These are phyloP conservation scores for Serendipita vermifera DNA, from an alignment of 768 basidiomycete species.

Conservation along the genomic window DNA sequence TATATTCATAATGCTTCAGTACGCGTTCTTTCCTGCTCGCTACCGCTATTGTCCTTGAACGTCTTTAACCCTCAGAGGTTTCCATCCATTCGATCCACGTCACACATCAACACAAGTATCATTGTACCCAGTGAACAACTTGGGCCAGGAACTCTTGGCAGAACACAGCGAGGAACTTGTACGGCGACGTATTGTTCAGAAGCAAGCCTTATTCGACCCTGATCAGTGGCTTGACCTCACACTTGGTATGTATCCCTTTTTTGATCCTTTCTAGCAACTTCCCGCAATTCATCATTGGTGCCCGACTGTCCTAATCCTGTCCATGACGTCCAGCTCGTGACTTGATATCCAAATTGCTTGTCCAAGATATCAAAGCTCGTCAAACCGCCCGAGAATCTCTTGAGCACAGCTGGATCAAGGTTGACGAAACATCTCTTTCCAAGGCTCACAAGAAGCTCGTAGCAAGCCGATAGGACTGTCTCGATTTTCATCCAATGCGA, in stretches of 20 bases:
- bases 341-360: slow-evolving; percentile 48
- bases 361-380: slow-evolving; percentile 42
- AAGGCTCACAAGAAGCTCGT: slow-evolving; percentile 37
- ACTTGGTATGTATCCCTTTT: slow-evolving; percentile 39
- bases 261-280: neutral
- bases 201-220: slow-evolving; percentile 36
- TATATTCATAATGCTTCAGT: slow-evolving; percentile 75
- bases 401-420: slow-evolving; percentile 50
- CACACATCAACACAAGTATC: slow-evolving; percentile 18
- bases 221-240: slow-evolving; percentile 42
- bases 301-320: neutral
- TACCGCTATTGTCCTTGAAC: neutral
- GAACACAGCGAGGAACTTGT: slow-evolving; percentile 42
- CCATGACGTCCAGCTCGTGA: slow-evolving; percentile 34
- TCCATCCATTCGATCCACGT: slow-evolving; percentile 65
- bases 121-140: slow-evolving; percentile 6
- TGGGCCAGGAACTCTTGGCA: slow-evolving; percentile 32
- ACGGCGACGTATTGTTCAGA: slow-evolving; percentile 54
- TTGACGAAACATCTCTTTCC: slow-evolving; percentile 48
- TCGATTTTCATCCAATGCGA: too few relatives aligned
- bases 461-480: neutral
- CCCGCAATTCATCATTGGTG: slow-evolving; percentile 14
- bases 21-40: slow-evolving; percentile 23
- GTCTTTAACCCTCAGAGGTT: slow-evolving; percentile 35
- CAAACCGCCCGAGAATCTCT: slow-evolving; percentile 53